These are phyloP conservation scores for Epichloe baconii DNA, from an alignment of 2,329 filamentous ascomycete species.

Conservation along the genomic window DNA sequence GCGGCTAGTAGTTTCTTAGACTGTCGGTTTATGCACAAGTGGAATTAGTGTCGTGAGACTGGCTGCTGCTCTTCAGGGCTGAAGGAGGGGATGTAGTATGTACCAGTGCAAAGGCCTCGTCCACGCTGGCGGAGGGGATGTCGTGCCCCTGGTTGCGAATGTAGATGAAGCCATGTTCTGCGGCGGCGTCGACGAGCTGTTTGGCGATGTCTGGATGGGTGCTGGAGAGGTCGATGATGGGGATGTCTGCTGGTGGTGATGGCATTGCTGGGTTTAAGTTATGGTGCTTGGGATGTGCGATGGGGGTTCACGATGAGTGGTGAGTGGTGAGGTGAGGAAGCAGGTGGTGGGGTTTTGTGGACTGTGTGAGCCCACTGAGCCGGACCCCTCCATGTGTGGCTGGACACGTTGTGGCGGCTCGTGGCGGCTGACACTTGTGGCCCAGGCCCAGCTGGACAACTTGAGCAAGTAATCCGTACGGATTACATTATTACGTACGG, in stretches of 20 bases:
- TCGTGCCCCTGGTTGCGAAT: conserved; percentile 61
- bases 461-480: no score
- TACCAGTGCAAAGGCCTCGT: conserved; percentile 64
- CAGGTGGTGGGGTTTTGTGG: no score
- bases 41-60: no score
- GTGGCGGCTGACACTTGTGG: no score
- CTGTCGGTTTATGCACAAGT: conserved; percentile 16
- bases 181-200: conserved; percentile 66
- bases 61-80: neutral
- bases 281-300: neutral
- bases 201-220: conserved; percentile 46
- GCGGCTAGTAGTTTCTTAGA: conserved; percentile 60
- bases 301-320: neutral
- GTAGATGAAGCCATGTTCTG: conserved; percentile 79
- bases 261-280: conserved; percentile 9
- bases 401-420: no score
- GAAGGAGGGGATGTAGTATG: neutral
- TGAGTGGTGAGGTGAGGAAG: no score
- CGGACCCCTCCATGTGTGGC: no score
- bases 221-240: conserved; percentile 65
- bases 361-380: no score
- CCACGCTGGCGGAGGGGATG: conserved; percentile 53
- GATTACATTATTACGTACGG: no score
- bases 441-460: no score
- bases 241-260: conserved; percentile 39